Base-by-base conservation (phyloP, 73 alveolate species). In the Breviolum minutum region DNA sequence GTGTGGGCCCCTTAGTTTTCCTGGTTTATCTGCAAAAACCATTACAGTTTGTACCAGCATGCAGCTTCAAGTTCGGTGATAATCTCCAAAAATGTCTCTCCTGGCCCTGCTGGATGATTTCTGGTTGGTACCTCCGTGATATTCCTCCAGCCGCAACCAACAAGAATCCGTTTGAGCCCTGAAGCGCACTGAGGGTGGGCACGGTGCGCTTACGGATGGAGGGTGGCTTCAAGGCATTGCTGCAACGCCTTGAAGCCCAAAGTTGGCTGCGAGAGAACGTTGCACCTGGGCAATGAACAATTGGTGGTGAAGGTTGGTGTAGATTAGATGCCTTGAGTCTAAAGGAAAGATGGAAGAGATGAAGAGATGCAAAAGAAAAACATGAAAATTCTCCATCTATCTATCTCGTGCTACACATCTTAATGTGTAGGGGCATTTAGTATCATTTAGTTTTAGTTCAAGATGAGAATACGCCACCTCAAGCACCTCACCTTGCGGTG, bases 221-320 rank as follows among this genome's bases (percentile, higher is more conserved):
- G 61, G 94, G 94, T 61, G 94, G 94, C 94, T 85, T 85, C 79
- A 30, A 29, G 61, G 94, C 94, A 26, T 61, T 85, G 30, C 94
- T 85, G 63, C 94, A 85, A 7, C 94, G 94, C 63, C 30, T 63
- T 29, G 94, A 85, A 61, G 94, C 74, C 24, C 63, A 26, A 77
- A 27, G 71, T 61, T 85, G 76, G 79, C 79, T 85, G 94, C 94
- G 94, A 9, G 94, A 85, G 79, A 61, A 60, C 94, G 94, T 85
- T 74, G 94, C 68, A 27, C 77, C 79, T 6, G 12, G 94, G 94
- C 79, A 22, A 27, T 13, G 26, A 12, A 8, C 26, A 66, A 4
- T 20, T 13, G 26, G 74, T 10, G 73, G 73, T 66, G 74, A 66
- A 16, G 26, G 74, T 66, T 2, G 74, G 74, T 16, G 26, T 66